Evolutionary conservation across 202 grass and related monocot genomes (phyloP), one percentile per base, ranked within the genome.

Genomic region (Musa balbisiana): DNA sequence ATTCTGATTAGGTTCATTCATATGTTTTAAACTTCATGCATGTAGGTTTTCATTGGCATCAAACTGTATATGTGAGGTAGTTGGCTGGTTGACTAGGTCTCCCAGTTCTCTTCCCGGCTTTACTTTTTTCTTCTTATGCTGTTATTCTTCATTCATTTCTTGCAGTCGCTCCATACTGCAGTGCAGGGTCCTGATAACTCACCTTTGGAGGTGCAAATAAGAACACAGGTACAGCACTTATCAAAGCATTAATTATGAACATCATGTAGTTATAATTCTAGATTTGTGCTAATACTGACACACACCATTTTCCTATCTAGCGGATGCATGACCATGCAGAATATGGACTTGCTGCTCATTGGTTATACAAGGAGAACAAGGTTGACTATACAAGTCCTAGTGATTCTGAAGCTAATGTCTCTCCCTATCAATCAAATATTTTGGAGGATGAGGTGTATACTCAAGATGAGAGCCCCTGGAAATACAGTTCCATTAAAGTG

Each of bases 291-390:
- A 23, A 15, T 87, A 64, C 79, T 89, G 69, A 85, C 26, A 70
- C 9, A 21, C n/a, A 4, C 15, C 25, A 70, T 78, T 71, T 53
- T 86, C 74, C 65, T 56, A 73, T 51, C 74, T 79, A 97, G 93
- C 67, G 86, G 58, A 98, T 98, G 94, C 94, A 98, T 84, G 88
- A 98, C 24, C 88, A 91, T 77, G 88, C 94, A 27, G 94, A 98
- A 83, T 87, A 85, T 76, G 94, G 94, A 72, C 90, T 89, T 15
- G 94, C 94, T 69, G 94, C 94, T 67, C 94, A 98, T 80, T 98
- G 94, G 94, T 78, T 98, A 23, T 98, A 98, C 75, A 93, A 98
- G 78, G 94, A 98, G 83, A 98, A 81, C 55, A 87, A 84, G 76
- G 70, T 85, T 23, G 84, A 89, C 27, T 58, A 79, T 52, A 77